phyloP scores from a whole-genome alignment of 495 filamentous ascomycete species.

The Margaritispora aquatica region DNA sequence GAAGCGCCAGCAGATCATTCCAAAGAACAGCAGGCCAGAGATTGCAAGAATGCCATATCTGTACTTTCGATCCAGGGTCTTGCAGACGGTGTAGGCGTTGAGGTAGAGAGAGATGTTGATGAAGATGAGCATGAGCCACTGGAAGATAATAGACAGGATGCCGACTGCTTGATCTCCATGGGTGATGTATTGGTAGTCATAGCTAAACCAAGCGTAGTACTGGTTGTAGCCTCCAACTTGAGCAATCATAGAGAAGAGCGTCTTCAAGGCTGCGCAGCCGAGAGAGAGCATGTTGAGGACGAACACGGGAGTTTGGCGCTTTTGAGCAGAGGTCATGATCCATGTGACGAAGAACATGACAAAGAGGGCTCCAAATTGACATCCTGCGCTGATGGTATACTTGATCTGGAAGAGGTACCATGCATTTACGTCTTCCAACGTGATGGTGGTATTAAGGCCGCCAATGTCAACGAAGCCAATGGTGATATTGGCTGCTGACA shows the following conservation, averaged over 20 bases:
- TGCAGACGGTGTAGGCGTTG: conserved; percentile 47
- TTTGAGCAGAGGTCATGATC: conserved; percentile 55
- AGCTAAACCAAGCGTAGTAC: conserved; percentile 51
- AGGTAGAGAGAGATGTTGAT: conserved; percentile 62
- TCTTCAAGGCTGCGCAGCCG: conserved; percentile 50
- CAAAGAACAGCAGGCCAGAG: conserved; percentile 49
- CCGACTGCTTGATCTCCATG: conserved; percentile 49
- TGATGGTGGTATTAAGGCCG: neutral
- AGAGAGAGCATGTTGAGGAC: conserved; percentile 57
- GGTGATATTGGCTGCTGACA: neutral
- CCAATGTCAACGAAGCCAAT: neutral
- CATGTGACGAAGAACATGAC: conserved; percentile 60
- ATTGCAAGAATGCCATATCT: conserved; percentile 37
- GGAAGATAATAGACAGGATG: conserved; percentile 26
- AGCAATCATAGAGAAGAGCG: conserved; percentile 50
- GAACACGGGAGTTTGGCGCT: conserved; percentile 55
- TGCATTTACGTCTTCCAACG: neutral
- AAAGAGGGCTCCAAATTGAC: conserved; percentile 68
- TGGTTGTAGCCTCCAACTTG: conserved; percentile 51
- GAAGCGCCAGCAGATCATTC: conserved; percentile 51
- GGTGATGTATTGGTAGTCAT: conserved; percentile 50
- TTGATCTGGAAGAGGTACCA: conserved; percentile 37
- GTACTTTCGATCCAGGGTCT: conserved; percentile 21
- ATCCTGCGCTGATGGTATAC: conserved; percentile 60
- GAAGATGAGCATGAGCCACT: conserved; percentile 46